phyloP scores from a whole-genome alignment of 2,329 filamentous ascomycete genomes.

The Chrysoporthe cubensis region DNA sequence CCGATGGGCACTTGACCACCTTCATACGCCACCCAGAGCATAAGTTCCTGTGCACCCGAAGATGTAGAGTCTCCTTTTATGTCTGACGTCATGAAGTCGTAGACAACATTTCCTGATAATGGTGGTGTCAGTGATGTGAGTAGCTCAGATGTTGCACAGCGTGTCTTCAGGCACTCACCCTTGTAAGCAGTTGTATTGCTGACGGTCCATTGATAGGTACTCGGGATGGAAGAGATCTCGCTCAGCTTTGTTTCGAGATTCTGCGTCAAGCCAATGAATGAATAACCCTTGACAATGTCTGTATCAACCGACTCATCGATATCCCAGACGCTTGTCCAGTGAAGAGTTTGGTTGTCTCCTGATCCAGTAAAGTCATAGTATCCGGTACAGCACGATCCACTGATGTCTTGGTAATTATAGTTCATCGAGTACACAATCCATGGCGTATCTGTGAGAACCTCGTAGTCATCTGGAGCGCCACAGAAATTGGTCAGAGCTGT shows the following conservation, averaged over 20 bases:
- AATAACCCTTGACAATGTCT: constrained; percentile 48
- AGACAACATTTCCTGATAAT: constrained; percentile 43
- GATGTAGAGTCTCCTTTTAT: constrained; percentile 48
- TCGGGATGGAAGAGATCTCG: constrained; percentile 44
- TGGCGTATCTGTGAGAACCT: constrained; percentile 43
- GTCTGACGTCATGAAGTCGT: constrained; percentile 50
- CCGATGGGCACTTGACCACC: constrained; percentile 50
- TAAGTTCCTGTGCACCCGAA: constrained; percentile 44
- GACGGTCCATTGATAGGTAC: constrained; percentile 44
- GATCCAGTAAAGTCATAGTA: constrained; percentile 42
- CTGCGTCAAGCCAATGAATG: constrained; percentile 48
- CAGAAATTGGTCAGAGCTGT: constrained; percentile 29
- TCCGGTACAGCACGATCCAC: constrained; percentile 45
- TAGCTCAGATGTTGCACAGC: too few species aligned
- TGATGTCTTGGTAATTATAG: constrained; percentile 45
- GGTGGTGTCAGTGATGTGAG: not conserved
- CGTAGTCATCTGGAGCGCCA: constrained; percentile 34
- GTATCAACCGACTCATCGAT: constrained; percentile 41
- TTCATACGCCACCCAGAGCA: constrained; percentile 51
- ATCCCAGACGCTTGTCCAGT: constrained; percentile 44
- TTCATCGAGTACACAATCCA: constrained; percentile 52
- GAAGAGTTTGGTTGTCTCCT: constrained; percentile 37
- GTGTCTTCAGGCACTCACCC: constrained; percentile 19
- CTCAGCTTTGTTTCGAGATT: constrained; percentile 45
- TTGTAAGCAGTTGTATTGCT: constrained; percentile 47